Evolutionary conservation across 176 grass and related monocot genomes (phyloP).

Genomic region (Carex pumila): DNA sequence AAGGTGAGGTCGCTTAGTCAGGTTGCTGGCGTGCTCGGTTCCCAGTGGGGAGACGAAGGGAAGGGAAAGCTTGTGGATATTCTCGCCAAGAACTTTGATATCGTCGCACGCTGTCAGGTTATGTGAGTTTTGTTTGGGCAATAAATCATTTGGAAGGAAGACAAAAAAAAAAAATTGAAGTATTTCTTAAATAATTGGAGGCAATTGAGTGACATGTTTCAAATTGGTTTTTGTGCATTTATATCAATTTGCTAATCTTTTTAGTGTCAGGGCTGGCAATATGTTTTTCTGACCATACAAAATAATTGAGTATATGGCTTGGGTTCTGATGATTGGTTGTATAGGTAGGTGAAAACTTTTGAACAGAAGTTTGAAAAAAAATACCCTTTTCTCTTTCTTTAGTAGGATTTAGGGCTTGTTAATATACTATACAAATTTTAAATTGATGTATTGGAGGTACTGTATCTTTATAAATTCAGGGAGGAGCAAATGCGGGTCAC

Average conservation of each 20-base stretch:
- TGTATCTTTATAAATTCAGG: conserved; percentile 27
- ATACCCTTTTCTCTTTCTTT: not conserved
- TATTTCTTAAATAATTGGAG: not conserved
- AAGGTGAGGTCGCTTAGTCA: conserved; percentile 75
- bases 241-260: not conserved
- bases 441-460: not conserved
- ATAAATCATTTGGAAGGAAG: not conserved
- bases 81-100: conserved; percentile 70
- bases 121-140: conserved; percentile 28
- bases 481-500: conserved; percentile 91
- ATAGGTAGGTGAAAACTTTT: not conserved
- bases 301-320: not conserved
- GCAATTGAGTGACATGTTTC: not conserved
- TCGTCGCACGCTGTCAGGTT: conserved; percentile 95
- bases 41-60: conserved; percentile 95
- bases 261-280: not conserved
- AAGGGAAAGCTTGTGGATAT: conserved; percentile 92
- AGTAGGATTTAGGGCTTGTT: not conserved
- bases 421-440: not conserved
- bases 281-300: not conserved
- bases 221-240: not conserved
- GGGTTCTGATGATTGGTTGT: not conserved
- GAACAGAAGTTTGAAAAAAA: not conserved
- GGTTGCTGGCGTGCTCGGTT: conserved; percentile 76
- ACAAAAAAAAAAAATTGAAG: not conserved